Percentiles rank a stretch among this genome's conserved stretches.
phyloP scores from a whole-genome alignment of 2,329 filamentous ascomycete species.

The Microcyclospora pomicola region DNA sequence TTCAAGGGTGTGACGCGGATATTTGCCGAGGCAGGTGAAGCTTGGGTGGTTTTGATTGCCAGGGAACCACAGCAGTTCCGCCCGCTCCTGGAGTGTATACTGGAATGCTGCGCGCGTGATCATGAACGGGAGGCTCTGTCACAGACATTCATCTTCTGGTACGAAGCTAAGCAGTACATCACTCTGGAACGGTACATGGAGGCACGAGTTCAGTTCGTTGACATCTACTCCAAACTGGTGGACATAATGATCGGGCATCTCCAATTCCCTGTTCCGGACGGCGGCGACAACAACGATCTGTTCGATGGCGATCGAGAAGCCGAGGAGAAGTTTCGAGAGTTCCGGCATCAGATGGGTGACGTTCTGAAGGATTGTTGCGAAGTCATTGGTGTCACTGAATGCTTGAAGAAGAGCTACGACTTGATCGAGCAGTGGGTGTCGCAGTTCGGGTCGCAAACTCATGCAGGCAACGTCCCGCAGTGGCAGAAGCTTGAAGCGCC shows the following conservation, averaged over 20 bases:
- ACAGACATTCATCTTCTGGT: conserved; percentile 95
- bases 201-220: conserved; percentile 60
- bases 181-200: conserved; percentile 80
- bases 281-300: conserved; percentile 58
- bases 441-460: conserved; percentile 64
- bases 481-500: conserved; percentile 97
- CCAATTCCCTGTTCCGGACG: conserved; percentile 68
- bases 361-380: conserved; percentile 95
- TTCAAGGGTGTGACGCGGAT: conserved; percentile 83
- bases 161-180: conserved; percentile 92
- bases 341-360: conserved; percentile 93
- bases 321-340: conserved; percentile 94
- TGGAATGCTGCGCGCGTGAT: conserved; percentile 84
- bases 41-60: conserved; percentile 86
- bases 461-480: conserved; percentile 62
- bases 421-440: conserved; percentile 81
- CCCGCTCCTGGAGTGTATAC: conserved; percentile 70
- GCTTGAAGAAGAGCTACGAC: conserved; percentile 74
- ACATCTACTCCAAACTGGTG: conserved; percentile 77
- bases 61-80: conserved; percentile 71
- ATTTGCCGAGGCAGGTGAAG: conserved; percentile 83
- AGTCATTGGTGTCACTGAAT: conserved; percentile 86
- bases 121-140: conserved; percentile 82
- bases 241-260: conserved; percentile 87
- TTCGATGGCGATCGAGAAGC: conserved; percentile 93